phyloP scores from a whole-genome alignment of 331 rosid species.

The Malus hybrid region DNA sequence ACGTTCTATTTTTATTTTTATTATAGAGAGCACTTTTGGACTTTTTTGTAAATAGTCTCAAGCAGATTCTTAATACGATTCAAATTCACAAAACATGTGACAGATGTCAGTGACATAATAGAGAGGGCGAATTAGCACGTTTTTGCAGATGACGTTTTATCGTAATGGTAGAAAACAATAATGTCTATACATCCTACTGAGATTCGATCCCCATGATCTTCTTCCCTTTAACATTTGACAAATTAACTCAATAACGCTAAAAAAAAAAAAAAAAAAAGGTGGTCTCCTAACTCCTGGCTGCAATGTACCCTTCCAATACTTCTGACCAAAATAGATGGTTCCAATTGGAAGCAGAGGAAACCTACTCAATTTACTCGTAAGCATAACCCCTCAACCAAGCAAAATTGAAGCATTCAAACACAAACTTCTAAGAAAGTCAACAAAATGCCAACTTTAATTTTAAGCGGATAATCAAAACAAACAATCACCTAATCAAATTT shows the following conservation, averaged over 20 bases:
- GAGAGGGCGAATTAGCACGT: too few relatives aligned
- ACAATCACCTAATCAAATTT: not conserved
- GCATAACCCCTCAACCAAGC: conserved; percentile 18
- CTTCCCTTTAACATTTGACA: too few relatives aligned
- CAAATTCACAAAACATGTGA: too few relatives aligned
- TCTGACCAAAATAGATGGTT: conserved; percentile 7
- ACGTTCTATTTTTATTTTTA: too few relatives aligned
- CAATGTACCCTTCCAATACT: not conserved
- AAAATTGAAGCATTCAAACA: conserved; percentile 20
- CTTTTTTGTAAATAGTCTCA: too few relatives aligned
- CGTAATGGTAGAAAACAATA: fast-evolving
- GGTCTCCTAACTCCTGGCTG: not conserved
- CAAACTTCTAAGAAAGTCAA: not conserved
- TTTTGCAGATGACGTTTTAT: too few relatives aligned
- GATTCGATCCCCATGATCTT: too few relatives aligned
- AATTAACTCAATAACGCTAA: too few relatives aligned
- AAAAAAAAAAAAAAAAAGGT: not conserved
- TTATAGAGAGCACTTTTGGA: too few relatives aligned
- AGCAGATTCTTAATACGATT: too few relatives aligned
- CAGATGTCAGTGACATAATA: too few relatives aligned
- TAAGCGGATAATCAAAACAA: conserved; percentile 2
- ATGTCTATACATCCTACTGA: too few relatives aligned
- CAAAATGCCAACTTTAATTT: conserved; percentile 2
- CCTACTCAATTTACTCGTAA: not conserved
- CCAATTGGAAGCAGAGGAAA: conserved; percentile 10